Percentiles rank a stretch among this genome's conserved stretches.
Evolutionary conservation across 352 stramenopile species (phyloP).

Genomic region (Phytophthora pini): DNA sequence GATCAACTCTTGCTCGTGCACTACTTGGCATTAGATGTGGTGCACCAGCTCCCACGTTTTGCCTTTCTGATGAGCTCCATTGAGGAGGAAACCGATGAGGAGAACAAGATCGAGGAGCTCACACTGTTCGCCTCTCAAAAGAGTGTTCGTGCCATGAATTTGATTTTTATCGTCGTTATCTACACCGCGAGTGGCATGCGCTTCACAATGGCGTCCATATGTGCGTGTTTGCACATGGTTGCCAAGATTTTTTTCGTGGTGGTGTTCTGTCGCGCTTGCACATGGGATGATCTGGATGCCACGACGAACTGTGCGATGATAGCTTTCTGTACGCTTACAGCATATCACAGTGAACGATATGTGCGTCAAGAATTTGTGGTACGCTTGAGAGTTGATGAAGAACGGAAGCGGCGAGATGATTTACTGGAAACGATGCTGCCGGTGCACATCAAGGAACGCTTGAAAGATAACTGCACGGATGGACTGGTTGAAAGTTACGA

Average conservation of each 20-base stretch:
- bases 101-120: slow-evolving; percentile 11
- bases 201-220: slow-evolving; percentile 66
- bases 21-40: slow-evolving; percentile 59
- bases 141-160: slow-evolving; percentile 57
- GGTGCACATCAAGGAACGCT: slow-evolving; percentile 77
- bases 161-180: slow-evolving; percentile 65
- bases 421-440: slow-evolving; percentile 80
- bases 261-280: slow-evolving; percentile 55
- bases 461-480: slow-evolving; percentile 76
- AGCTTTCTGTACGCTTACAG: slow-evolving; percentile 72
- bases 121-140: slow-evolving; percentile 66
- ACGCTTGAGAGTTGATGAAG: slow-evolving; percentile 62
- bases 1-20: slow-evolving; percentile 56
- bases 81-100: slow-evolving; percentile 26
- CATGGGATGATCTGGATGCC: slow-evolving; percentile 60
- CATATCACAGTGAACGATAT: slow-evolving; percentile 70
- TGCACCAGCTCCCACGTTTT: slow-evolving; percentile 56
- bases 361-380: slow-evolving; percentile 73
- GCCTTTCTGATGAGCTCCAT: slow-evolving; percentile 45
- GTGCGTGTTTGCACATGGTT: slow-evolving; percentile 50
- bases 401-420: slow-evolving; percentile 73
- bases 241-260: slow-evolving; percentile 58
- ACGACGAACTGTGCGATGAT: slow-evolving; percentile 58
- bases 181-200: slow-evolving; percentile 75
- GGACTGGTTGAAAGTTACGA: slow-evolving; percentile 75